A percentile compares a stretch with the other conserved stretches of the same genome.
Conservation (phyloP, 129 eudicot species). For the Chrysanthemum lavandulifolium region DNA sequence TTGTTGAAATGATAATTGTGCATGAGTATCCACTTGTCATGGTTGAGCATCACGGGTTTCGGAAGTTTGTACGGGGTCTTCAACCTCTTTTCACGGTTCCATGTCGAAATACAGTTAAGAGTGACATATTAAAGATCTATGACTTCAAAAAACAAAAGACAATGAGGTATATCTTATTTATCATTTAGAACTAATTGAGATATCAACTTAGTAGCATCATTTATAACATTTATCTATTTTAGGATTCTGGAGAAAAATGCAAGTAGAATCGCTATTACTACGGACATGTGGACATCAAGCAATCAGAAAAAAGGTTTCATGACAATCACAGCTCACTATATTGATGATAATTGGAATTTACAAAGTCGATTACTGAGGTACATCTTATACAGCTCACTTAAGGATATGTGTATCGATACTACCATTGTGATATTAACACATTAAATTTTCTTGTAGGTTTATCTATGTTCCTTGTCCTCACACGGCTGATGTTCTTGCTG, state of each 20-base stretch:
- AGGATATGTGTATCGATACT: neutral
- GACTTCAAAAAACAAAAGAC: no score
- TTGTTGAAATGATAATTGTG: no score
- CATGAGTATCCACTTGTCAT: no score
- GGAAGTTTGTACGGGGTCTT: no score
- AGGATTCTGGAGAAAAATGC: neutral
- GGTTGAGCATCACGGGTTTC: no score
- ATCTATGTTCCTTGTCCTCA: conserved; percentile 27
- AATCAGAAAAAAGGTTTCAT: conserved; percentile 18
- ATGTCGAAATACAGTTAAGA: no score
- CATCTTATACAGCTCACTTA: neutral
- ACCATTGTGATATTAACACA: neutral
- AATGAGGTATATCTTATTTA: no score
- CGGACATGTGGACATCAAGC: conserved; percentile 26
- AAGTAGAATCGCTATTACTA: neutral
- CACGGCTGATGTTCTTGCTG: conserved; percentile 5
- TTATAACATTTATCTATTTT: neutral
- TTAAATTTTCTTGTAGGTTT: conserved; percentile 9
- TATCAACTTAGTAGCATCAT: neutral
- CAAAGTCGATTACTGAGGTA: conserved; percentile 32
- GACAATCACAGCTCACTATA: conserved; percentile 24
- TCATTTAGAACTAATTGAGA: no score
- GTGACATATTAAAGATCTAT: no score
- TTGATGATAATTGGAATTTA: conserved; percentile 26
- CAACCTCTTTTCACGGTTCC: no score